Base-by-base conservation (phyloP, 768 basidiomycete genomes). In the Termitomyces eurrhizus region DNA sequence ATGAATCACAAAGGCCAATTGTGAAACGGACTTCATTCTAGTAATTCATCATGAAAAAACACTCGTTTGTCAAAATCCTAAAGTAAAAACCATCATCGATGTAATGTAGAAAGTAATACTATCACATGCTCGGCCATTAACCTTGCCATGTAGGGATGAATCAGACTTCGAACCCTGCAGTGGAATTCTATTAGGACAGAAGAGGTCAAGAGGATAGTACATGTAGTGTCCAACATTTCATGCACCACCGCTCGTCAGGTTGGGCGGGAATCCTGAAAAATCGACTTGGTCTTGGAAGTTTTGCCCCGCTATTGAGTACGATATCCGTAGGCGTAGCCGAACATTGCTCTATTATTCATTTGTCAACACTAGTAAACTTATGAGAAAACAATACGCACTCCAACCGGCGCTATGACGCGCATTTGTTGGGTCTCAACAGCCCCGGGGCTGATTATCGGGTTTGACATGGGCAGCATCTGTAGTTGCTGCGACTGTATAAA, bases 391-490 rank as follows among this genome's bases (percentile, higher is more conserved):
- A 26, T 16, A 83, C 92, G 73, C 68, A 95, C 95, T 39, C 95
- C 95, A 8, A 82, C 80, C 3, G 93, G 94, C 12, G 94, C 93
- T 33, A 92, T 80, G 42, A 99, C 86, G 11, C 94, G 84, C 91
- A 99, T 90, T 70, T 96, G 93, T 70, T 98, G 97, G 11, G 95
- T 96, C 73, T 98, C 96, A 16, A 85, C 83, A 9, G 85, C 76
- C 1, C 94, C 93, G 0, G 92, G 88, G 37, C 74, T 76, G 46
- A 99, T 81, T 56, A 84, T 88, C 12, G 88, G 80, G 72, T 88
- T 94, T 6, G 94, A 94, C 90, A 98, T 98, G 7, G 96, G 93
- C 59, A 94, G 80, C 96, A 99, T 99, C 72, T 98, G 95, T 58
- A 99, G 73, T 71, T 97, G 95, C 75, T 97, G 95, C 0, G 95